A percentile compares a stretch with the other conserved stretches of the same genome.
Evolutionary conservation across 768 basidiomycete genomes (phyloP).

Genomic region (Lactifluus echinatus): DNA sequence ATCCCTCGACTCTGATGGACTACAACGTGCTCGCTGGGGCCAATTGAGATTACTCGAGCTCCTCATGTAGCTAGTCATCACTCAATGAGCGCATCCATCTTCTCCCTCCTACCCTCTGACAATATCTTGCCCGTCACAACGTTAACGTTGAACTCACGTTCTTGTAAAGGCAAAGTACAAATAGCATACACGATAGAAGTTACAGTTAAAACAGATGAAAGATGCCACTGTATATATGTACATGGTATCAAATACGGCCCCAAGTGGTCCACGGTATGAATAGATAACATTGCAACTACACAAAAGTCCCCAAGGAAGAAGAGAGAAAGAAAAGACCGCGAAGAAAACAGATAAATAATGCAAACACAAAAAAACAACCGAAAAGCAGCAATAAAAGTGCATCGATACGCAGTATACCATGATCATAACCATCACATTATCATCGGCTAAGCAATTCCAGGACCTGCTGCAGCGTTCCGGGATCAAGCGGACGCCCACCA

Average conservation of each 20-base stretch:
- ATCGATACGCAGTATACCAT: background rate
- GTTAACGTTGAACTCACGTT: background rate
- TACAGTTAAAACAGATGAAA: conserved; percentile 10
- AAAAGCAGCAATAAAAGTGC: background rate
- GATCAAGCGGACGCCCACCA: conserved; percentile 12
- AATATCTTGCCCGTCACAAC: background rate
- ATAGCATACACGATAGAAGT: conserved; percentile 17
- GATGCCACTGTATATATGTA: conserved; percentile 10
- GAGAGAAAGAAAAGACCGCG: background rate
- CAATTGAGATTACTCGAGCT: background rate
- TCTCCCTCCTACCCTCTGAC: no score
- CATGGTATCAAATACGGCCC: conserved; percentile 18
- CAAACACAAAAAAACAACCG: background rate
- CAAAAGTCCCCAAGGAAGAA: conserved; percentile 6
- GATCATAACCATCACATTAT: conserved; percentile 1
- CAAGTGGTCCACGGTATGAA: conserved; percentile 20
- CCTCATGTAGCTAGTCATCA: no score
- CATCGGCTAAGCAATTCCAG: conserved; percentile 10
- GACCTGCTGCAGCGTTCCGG: conserved; percentile 11
- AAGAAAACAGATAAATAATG: conserved; percentile 11
- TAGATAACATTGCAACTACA: conserved; percentile 10
- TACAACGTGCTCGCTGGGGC: no score
- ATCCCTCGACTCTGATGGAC: no score
- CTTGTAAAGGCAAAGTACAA: conserved; percentile 3
- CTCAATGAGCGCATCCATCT: no score